These are phyloP conservation scores for Chlorella variabilis DNA, from an alignment of 163 green algal genomes.

Conservation along the genomic window DNA sequence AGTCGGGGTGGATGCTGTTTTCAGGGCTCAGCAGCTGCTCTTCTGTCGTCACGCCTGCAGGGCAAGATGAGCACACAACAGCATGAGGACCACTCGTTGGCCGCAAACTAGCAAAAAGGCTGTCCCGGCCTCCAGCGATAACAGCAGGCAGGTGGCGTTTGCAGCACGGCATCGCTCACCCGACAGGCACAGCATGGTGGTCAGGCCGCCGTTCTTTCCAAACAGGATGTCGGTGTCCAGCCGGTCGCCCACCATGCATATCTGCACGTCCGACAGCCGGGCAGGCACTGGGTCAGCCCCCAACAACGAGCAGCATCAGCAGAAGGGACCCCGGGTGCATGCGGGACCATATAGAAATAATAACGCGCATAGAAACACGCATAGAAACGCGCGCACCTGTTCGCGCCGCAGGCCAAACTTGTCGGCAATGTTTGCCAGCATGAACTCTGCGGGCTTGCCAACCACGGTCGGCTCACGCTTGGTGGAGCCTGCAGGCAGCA, in stretches of 20 bases:
- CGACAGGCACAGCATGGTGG: slow-evolving; percentile 94
- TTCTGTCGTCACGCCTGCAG: slow-evolving; percentile 91
- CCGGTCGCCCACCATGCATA: slow-evolving; percentile 99
- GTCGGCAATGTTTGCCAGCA: slow-evolving; percentile 87
- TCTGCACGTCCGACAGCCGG: no score
- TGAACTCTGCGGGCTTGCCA: slow-evolving; percentile 95
- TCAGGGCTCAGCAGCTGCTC: slow-evolving; percentile 82
- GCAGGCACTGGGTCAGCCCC: no score
- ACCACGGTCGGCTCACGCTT: slow-evolving; percentile 94
- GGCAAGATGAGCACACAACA: background rate
- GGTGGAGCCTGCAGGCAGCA: slow-evolving; percentile 70
- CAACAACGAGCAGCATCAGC: no score
- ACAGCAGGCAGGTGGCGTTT: no score
- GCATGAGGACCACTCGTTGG: no score
- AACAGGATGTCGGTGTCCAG: slow-evolving; percentile 99
- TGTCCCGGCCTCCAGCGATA: no score
- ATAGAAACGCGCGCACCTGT: slow-evolving; percentile 62
- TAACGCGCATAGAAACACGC: no score
- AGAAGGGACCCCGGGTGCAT: no score
- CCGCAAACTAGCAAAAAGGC: no score
- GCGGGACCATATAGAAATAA: no score
- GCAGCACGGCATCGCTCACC: no score
- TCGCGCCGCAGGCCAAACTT: slow-evolving; percentile 76
- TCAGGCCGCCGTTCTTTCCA: slow-evolving; percentile 95
- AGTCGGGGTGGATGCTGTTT: slow-evolving; percentile 94